These are phyloP conservation scores for Candida dendrica DNA, from an alignment of 805 yeast genomes.

Conservation along the genomic window DNA sequence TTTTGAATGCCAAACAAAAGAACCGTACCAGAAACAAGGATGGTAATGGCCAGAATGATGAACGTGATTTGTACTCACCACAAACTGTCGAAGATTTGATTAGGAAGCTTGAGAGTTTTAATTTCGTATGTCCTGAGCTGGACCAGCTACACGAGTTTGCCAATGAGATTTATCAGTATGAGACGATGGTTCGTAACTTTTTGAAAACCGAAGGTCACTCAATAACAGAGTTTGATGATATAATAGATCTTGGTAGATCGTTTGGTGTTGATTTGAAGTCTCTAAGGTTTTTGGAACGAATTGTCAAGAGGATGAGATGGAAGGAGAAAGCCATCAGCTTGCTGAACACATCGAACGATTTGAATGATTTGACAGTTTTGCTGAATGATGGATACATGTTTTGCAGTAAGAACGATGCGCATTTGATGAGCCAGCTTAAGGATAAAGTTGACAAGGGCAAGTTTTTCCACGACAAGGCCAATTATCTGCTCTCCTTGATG, in stretches of 20 bases:
- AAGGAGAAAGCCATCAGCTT: constrained; percentile 19
- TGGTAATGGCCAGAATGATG: constrained; percentile 3
- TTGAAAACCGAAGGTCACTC: constrained; percentile 24
- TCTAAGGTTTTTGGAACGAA: constrained; percentile 29
- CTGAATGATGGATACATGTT: constrained; percentile 19
- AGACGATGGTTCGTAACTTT: constrained; percentile 35
- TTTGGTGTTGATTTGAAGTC: constrained; percentile 53
- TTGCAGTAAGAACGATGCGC: constrained; percentile 17
- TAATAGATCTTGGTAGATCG: constrained; percentile 51
- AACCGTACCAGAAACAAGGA: constrained; percentile 26
- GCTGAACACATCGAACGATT: constrained; percentile 10
- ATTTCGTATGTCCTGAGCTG: constrained; percentile 50
- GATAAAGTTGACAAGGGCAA: constrained; percentile 10
- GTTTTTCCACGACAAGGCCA: constrained; percentile 7
- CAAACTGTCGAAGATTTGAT: constrained; percentile 24
- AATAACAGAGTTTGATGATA: constrained; percentile 40
- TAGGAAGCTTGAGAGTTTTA: constrained; percentile 39
- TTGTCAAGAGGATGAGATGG: constrained; percentile 35
- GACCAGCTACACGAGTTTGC: constrained; percentile 50
- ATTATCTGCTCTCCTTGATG: constrained; percentile 2
- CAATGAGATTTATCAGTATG: constrained; percentile 44
- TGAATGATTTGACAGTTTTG: constrained; percentile 16
- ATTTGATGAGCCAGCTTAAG: constrained; percentile 6
- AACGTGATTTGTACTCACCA: constrained; percentile 8
- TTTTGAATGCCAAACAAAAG: constrained; percentile 34